Conservation (phyloP, 2,329 filamentous ascomycete species). For the Paramyrothecium sp. region DNA sequence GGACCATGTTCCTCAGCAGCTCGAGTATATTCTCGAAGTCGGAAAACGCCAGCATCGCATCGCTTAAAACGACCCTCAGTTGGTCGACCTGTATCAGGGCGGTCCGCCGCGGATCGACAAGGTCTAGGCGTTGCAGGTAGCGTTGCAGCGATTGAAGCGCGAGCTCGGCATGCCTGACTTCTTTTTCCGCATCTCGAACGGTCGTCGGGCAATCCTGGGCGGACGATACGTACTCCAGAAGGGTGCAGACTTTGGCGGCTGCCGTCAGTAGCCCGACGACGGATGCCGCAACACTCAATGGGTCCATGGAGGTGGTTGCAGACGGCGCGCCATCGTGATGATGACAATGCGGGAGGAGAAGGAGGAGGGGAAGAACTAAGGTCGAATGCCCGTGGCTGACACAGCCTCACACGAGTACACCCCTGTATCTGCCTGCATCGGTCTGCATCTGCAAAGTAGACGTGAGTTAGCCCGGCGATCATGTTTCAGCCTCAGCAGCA, state of each 20-base stretch:
- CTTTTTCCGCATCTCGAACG: neutral
- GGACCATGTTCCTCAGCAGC: neutral
- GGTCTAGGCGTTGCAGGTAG: neutral
- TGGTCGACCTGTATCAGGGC: neutral
- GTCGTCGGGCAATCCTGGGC: neutral
- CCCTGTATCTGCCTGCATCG: no score
- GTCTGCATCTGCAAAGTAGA: no score
- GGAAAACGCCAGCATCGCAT: neutral
- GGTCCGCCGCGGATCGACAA: neutral
- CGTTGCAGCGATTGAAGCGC: neutral
- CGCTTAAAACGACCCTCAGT: neutral
- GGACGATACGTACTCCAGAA: neutral
- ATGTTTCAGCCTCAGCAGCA: no score
- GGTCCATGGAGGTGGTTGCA: neutral
- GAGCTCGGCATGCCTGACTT: neutral
- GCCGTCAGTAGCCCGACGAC: neutral
- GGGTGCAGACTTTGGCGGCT: neutral
- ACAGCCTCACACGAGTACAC: no score
- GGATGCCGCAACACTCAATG: neutral
- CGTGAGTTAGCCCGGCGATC: no score
- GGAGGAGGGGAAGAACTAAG: no score
- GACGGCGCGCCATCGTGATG: neutral
- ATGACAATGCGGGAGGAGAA: neutral
- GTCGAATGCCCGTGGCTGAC: no score
- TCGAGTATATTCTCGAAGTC: neutral